Conservation (phyloP, 208 protist genomes). For the Phytomonas francai region DNA sequence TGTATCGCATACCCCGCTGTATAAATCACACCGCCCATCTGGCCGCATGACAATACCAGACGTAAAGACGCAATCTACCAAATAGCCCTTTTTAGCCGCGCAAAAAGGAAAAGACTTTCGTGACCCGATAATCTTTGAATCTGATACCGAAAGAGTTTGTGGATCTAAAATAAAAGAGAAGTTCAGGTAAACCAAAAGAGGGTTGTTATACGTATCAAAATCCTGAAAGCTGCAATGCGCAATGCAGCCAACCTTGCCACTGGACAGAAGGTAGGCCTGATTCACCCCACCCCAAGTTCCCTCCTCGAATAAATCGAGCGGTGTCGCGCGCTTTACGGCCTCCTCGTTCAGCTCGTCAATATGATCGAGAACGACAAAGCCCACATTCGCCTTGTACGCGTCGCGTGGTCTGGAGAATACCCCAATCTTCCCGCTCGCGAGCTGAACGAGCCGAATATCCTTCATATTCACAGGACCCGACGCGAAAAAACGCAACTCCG, state of each 20-base stretch:
- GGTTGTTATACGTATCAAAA: constrained; percentile 2
- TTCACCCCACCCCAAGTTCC: constrained; percentile 36
- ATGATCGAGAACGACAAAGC: constrained; percentile 34
- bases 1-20: constrained; percentile 35
- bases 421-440: constrained; percentile 35
- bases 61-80: constrained; percentile 41
- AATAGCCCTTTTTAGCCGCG: constrained; percentile 17
- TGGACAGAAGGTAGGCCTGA: constrained; percentile 35
- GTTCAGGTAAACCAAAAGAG: constrained; percentile 30
- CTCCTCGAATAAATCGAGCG: constrained; percentile 20
- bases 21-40: constrained; percentile 44
- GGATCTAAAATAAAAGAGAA: constrained; percentile 32
- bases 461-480: constrained; percentile 50
- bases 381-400: constrained; percentile 21
- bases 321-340: constrained; percentile 9
- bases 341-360: constrained; percentile 25
- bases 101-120: constrained; percentile 22
- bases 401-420: constrained; percentile 35
- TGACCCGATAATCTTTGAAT: constrained; percentile 29
- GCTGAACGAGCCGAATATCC: constrained; percentile 36
- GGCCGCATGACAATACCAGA: constrained; percentile 44
- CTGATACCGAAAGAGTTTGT: constrained; percentile 1
- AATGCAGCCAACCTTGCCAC: constrained; percentile 42
- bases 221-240: constrained; percentile 30
- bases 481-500: constrained; percentile 37